These are phyloP conservation scores for Boletellus deceptivus DNA, from an alignment of 1,284 basidiomycete genomes.

Conservation along the genomic window DNA sequence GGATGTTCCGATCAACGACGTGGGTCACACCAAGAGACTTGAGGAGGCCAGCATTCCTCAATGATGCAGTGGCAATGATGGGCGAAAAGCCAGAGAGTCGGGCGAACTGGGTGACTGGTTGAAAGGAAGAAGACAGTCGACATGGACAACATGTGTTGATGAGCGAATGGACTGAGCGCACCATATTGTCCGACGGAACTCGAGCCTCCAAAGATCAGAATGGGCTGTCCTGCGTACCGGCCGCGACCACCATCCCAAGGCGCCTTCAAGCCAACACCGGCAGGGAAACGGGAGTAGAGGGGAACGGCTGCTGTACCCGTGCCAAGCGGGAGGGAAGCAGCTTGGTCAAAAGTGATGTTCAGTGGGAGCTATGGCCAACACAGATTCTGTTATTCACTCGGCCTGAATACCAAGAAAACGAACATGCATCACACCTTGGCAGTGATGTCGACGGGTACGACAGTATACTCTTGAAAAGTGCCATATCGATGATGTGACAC, in stretches of 20 bases:
- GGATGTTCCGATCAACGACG: conserved; percentile 29
- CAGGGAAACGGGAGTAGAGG: conserved; percentile 22
- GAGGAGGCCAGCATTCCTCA: conserved; percentile 31
- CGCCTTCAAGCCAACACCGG: conserved; percentile 20
- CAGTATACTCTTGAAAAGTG: conserved; percentile 36
- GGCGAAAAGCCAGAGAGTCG: conserved; percentile 32
- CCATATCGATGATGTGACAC: conserved; percentile 13
- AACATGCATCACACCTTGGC: conserved; percentile 21
- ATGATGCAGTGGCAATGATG: conserved; percentile 32
- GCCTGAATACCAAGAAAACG: background rate
- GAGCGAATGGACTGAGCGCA: conserved; percentile 6
- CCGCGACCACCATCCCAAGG: conserved; percentile 26
- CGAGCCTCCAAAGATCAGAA: conserved; percentile 39
- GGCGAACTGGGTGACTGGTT: conserved; percentile 35
- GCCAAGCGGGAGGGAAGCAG: conserved; percentile 20
- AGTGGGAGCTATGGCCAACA: conserved; percentile 15
- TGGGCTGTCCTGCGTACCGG: conserved; percentile 24
- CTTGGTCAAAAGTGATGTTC: conserved; percentile 25
- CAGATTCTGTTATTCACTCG: background rate
- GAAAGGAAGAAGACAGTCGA: too few species aligned
- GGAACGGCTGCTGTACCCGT: conserved; percentile 16
- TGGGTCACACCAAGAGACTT: conserved; percentile 37
- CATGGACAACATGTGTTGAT: background rate
- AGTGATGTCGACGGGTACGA: conserved; percentile 29
- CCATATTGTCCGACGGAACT: conserved; percentile 37